Evolutionary conservation across 2,329 filamentous ascomycete genomes (phyloP), one percentile per base, ranked within the genome.

Genomic region (Colletotrichum tropicale): DNA sequence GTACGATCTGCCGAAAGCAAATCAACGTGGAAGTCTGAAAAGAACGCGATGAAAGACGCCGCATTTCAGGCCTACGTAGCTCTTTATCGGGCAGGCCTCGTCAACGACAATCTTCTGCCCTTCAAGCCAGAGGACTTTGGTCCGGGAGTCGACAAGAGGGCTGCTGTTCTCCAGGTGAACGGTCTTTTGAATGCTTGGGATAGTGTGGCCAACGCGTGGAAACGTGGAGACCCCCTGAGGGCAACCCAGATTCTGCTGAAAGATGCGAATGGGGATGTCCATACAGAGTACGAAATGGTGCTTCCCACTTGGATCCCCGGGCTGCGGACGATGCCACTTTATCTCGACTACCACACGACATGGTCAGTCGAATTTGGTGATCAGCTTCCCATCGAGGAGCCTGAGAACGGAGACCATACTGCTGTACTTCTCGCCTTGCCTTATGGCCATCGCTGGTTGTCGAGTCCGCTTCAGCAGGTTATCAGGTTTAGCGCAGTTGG

Each of bases 31-130:
- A 83, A 78, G 13, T 94, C 92, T 0, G 93, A 97, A 80, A 90
- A 88, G 73, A 92, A 91, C 78, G 95, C 96, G 0, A 92, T 88
- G 78, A 95, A 94, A 80, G 96, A 98, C 83, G 95, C 94, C 1
- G 94, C 95, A 0, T 97, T 98, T 76, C 91, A 95, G 80, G 94
- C 96, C 1, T 98, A 96, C 80, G 84, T 91, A 26, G 88, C 87
- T 7, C 87, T 98, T 0, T 92, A 96, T 81, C 79, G 90, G 9
- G 93, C 90, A 30, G 93, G 94, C 0, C 86, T 98, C 7, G 84
- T 98, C 2, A 96, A 95, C 76, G 91, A 98, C 16, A 89, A 98
- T 79, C 84, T 98, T 0, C 87, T 98, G 55, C 96, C 96, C 10
- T 85, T 89, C 16, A 84, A 83, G 70, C 83, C 86, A 12, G 82